Percentiles rank a stretch among this genome's conserved stretches.
Conservation (phyloP, 257 asterid species). For the Solanum bulbocastanum region DNA sequence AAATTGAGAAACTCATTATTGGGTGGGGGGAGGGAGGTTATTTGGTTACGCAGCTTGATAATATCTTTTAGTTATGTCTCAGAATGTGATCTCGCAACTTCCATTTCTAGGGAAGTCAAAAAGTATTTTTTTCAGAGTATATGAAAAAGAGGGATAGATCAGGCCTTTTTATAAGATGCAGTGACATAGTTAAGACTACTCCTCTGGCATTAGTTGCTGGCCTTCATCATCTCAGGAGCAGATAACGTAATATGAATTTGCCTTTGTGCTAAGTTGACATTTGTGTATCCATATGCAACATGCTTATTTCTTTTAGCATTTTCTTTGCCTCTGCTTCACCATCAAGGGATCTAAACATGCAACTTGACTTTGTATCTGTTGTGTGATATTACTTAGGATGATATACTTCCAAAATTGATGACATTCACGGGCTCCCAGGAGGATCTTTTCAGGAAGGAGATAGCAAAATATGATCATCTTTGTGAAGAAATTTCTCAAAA, state of each 20-base stretch:
- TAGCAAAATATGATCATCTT: slow-evolving; percentile 70
- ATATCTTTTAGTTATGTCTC: not conserved
- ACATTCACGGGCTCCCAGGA: slow-evolving; percentile 76
- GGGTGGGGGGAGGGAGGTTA: not conserved
- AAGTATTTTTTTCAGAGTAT: not conserved
- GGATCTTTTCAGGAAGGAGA: slow-evolving; percentile 94
- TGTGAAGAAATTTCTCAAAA: slow-evolving; percentile 79
- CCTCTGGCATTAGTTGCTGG: not conserved
- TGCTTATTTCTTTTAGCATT: not conserved
- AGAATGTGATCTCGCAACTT: not conserved
- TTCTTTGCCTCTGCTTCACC: not conserved
- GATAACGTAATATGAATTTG: not conserved
- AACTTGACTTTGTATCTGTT: not conserved
- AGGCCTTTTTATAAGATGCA: not conserved
- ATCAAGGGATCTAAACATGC: not conserved
- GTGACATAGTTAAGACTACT: not conserved
- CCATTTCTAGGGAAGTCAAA: not conserved
- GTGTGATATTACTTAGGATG: slow-evolving; percentile 53
- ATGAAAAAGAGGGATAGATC: not conserved
- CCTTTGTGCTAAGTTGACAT: not conserved
- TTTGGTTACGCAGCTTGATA: not conserved
- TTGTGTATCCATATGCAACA: not conserved
- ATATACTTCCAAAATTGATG: slow-evolving; percentile 93
- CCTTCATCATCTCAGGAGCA: not conserved
- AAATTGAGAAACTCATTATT: not conserved